Evolutionary conservation across 1,284 basidiomycete species (phyloP), one percentile per base, ranked within the genome.

Genomic region (Naganishia liquefaciens): DNA sequence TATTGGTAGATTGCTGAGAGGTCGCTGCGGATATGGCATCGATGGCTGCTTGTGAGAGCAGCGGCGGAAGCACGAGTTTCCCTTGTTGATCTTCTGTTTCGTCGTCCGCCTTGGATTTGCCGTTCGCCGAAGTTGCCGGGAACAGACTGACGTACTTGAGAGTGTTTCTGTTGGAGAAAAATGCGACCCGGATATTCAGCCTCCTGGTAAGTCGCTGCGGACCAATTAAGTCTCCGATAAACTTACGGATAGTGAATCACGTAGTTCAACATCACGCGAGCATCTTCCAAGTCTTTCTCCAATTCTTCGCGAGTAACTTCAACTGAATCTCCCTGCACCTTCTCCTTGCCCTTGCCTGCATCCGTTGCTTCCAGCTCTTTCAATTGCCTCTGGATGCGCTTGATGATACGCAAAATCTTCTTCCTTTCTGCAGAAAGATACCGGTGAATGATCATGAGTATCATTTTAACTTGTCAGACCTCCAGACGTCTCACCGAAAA

Each of bases 101-200:
- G 27, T 62, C 69, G 55, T 61, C 53, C 9, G 61, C 50, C 53
- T 65, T 54, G 7, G 63, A 37, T 28, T 65, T 60, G 46, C 46
- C 46, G 39, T 60, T 47, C 21, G 46, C 44, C 19, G 70, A 23
- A 23, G 69, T 62, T n/a, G 88, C 84, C 3, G 91, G 90, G 75
- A 91, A 93, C 42, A 94, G 81, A 2, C 91, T 87, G 49, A 93
- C 86, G 75, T 93, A 94, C 80, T 90, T 93, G 73, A 87, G 84
- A 23, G 84, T 81, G 77, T 88, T 91, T 3, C 91, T 78, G 89
- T 88, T 90, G n/a, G 75, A 19, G 40, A 21, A 27, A 46, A 13
- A 30, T 25, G 47, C 27, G 19, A 17, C 39, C 19, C 21, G 58
- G 55, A n/a, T 69, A 62, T 50, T 19, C 57, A 44, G 43, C 19